Base-by-base conservation (phyloP, 2,329 filamentous ascomycete species). In the Ceratocystis eucalypticola region DNA sequence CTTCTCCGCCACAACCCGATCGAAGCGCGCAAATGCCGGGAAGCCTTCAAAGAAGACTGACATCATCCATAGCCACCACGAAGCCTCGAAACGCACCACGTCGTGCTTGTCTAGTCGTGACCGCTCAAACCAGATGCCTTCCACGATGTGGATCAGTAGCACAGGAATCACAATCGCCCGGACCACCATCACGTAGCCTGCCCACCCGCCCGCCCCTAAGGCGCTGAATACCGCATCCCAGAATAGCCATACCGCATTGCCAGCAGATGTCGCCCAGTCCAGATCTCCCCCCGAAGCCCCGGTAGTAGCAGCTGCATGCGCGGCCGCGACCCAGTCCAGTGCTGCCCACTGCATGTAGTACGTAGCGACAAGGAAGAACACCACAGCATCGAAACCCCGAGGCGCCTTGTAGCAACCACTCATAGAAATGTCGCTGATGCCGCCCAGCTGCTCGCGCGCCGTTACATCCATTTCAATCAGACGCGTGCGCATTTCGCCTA, bases 391-490 rank as follows among this genome's bases (percentile, higher is more conserved):
- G 64, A 71, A 2, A 66, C 70, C 55, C 67, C 71, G 68, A 0
- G 81, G 80, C 0, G 73, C 69, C 7, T 72, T 69, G 71, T 78
- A 85, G 55, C 55, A 59, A 50, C 70, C 68, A 5, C 72, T 73
- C 69, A 83, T 72, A 65, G 72, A 73, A 46, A 79, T 71, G 71
- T 78, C 71, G 78, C 82, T 71, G 71, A 88, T 79, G 17, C 82
- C 84, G 17, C 82, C 84, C 12, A 96, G 82, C 1, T 76, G 80
- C 41, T 76, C 71, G 44, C 88, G 80, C 70, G 82, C 72, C 72
- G 74, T 72, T 77, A 84, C 70, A 75, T 82, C 74, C 84, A 96
- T 88, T 64, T 85, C 84, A 62, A 95, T 84, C 50, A 93, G 78
- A 64, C 88, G 83, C 61, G 81, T 78, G 65, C 90, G 85, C 8